These are phyloP conservation scores for Scytalidium lignicola DNA, from an alignment of 2,329 filamentous ascomycete genomes.

Conservation along the genomic window DNA sequence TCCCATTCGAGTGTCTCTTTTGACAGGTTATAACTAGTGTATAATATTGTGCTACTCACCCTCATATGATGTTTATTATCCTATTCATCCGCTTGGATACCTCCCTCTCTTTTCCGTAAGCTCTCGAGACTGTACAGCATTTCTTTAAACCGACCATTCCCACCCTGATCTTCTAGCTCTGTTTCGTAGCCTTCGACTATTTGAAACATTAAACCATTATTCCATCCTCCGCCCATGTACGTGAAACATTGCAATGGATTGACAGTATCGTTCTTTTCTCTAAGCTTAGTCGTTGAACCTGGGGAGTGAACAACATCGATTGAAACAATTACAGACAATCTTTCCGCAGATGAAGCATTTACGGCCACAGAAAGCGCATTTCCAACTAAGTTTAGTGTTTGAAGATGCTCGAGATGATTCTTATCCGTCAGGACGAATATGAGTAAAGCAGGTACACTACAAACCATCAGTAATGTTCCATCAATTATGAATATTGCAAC, in stretches of 20 bases:
- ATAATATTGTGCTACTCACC: too few species aligned
- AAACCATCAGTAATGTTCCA: conserved; percentile 9
- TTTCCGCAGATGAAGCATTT: conserved; percentile 15
- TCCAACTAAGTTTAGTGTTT: conserved; percentile 52
- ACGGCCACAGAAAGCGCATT: conserved; percentile 43
- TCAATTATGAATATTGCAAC: conserved; percentile 1
- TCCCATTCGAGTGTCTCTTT: too few species aligned
- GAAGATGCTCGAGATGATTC: conserved; percentile 43
- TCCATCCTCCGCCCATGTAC: conserved; percentile 5
- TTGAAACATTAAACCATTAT: background rate
- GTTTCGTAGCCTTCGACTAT: conserved; percentile 1
- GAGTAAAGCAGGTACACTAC: conserved; percentile 58
- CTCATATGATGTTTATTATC: background rate
- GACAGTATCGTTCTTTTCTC: conserved; percentile 10
- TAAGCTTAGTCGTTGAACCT: conserved; percentile 39
- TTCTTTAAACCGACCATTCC: conserved; percentile 31
- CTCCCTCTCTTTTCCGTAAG: conserved; percentile 27
- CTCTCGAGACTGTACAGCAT: conserved; percentile 31
- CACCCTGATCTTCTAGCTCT: conserved; percentile 22
- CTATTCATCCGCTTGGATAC: conserved; percentile 6
- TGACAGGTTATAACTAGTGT: too few species aligned
- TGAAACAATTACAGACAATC: conserved; percentile 38
- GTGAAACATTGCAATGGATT: conserved; percentile 9
- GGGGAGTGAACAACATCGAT: conserved; percentile 48
- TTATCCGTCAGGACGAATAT: conserved; percentile 51